Evolutionary conservation across 106 monocot species (phyloP).

Genomic region (Posidonia australis): DNA sequence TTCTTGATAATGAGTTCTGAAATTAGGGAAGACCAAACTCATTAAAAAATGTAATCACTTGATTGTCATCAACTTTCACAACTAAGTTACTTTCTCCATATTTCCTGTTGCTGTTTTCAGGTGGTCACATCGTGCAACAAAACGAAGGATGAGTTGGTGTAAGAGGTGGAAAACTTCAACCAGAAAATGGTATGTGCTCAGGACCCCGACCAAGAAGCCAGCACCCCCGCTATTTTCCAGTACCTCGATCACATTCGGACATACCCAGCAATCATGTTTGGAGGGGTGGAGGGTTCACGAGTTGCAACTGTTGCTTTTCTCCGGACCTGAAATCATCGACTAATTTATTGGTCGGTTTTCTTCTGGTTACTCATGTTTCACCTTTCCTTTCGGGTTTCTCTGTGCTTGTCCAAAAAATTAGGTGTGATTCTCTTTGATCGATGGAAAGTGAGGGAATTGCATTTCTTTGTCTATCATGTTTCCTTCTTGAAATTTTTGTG

Average conservation of each 20-base stretch:
- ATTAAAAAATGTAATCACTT: too few species aligned
- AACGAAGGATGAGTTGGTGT: slow-evolving; percentile 66
- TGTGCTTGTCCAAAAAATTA: too few species aligned
- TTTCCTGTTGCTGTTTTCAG: slow-evolving; percentile 14
- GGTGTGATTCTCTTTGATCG: background rate
- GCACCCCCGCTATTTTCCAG: slow-evolving; percentile 24
- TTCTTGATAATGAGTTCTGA: background rate
- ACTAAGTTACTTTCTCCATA: too few species aligned
- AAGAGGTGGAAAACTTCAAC: slow-evolving; percentile 61
- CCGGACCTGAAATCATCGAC: slow-evolving; percentile 15
- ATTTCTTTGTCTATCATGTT: background rate
- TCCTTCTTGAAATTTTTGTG: background rate
- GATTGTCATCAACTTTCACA: too few species aligned
- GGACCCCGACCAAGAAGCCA: slow-evolving; percentile 7
- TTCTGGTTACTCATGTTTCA: background rate
- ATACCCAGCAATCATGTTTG: slow-evolving; percentile 76
- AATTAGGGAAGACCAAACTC: too few species aligned
- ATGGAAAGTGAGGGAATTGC: background rate
- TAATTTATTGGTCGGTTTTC: background rate
- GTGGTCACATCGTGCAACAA: slow-evolving; percentile 61
- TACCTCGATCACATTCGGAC: slow-evolving; percentile 64
- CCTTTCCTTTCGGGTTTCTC: too few species aligned
- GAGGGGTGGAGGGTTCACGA: slow-evolving; percentile 74
- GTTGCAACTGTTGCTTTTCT: slow-evolving; percentile 76
- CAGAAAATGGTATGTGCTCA: slow-evolving; percentile 14